Conservation (phyloP, 768 basidiomycete genomes). For the Botryobasidium botryosum region DNA sequence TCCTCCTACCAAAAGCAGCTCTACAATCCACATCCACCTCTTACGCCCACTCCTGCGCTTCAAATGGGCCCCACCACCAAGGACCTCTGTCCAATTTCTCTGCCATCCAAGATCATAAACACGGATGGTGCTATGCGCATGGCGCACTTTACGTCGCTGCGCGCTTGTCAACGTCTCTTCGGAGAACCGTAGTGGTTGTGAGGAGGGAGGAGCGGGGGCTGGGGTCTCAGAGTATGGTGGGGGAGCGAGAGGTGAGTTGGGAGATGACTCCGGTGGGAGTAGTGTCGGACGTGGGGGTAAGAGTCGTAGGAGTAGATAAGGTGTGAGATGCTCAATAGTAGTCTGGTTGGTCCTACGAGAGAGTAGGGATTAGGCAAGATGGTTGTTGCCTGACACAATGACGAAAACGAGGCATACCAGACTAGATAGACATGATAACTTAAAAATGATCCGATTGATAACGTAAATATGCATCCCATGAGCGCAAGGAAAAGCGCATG, state of each 20-base stretch:
- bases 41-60: constrained; percentile 10
- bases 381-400: background rate
- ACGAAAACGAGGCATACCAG: constrained; percentile 29
- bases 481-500: constrained; percentile 54
- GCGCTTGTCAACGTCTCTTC: constrained; percentile 51
- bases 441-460: constrained; percentile 61
- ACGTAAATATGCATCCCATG: constrained; percentile 37
- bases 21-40: constrained; percentile 34
- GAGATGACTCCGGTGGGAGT: constrained; percentile 20
- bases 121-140: constrained; percentile 41
- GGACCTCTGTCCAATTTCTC: constrained; percentile 49
- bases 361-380: background rate
- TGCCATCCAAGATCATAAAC: constrained; percentile 62
- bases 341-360: constrained; percentile 60
- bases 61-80: constrained; percentile 29
- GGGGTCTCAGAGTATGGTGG: constrained; percentile 10
- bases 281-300: constrained; percentile 29
- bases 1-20: constrained; percentile 41
- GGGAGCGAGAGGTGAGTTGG: constrained; percentile 17
- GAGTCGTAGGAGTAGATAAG: constrained; percentile 54
- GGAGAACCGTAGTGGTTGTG: constrained; percentile 30
- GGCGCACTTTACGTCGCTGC: constrained; percentile 48
- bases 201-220: constrained; percentile 17
- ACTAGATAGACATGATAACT: constrained; percentile 63
- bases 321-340: constrained; percentile 61